Conservation (phyloP, 208 protist genomes). For the Crithidia fasciculata region DNA sequence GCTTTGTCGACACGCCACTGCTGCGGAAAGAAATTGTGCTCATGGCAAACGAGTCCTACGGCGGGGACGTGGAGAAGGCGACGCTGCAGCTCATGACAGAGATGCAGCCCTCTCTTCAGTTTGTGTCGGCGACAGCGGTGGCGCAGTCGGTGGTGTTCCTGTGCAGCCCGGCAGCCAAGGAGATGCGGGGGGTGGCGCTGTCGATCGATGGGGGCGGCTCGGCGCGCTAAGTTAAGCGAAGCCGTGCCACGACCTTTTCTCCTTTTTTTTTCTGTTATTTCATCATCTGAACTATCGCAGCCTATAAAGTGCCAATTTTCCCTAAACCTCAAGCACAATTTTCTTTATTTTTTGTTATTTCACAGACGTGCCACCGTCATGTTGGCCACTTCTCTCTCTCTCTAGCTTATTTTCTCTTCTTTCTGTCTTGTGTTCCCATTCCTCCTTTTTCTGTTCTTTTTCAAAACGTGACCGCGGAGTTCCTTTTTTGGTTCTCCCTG, state of each 20-base stretch:
- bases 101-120: constrained; percentile 41
- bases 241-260: neutral
- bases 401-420: constrained; percentile 17
- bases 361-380: no score
- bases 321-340: no score
- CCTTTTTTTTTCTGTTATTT: neutral
- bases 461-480: no score
- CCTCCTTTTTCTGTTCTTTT: constrained; percentile 13
- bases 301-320: no score
- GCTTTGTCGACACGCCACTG: constrained; percentile 50
- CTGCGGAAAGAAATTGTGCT: constrained; percentile 47
- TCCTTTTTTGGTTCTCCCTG: no score
- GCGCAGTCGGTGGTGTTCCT: constrained; percentile 51
- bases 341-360: no score
- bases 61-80: constrained; percentile 33
- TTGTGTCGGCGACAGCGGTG: constrained; percentile 39
- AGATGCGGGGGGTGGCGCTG: constrained; percentile 36
- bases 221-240: constrained; percentile 10
- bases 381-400: no score
- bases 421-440: constrained; percentile 12
- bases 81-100: constrained; percentile 31
- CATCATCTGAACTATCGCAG: no score
- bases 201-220: constrained; percentile 50
- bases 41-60: constrained; percentile 22
- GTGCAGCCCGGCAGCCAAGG: constrained; percentile 27